Percentiles rank a stretch among this genome's conserved stretches.
phyloP scores from a whole-genome alignment of 129 eudicot species.

The Apium graveolens region DNA sequence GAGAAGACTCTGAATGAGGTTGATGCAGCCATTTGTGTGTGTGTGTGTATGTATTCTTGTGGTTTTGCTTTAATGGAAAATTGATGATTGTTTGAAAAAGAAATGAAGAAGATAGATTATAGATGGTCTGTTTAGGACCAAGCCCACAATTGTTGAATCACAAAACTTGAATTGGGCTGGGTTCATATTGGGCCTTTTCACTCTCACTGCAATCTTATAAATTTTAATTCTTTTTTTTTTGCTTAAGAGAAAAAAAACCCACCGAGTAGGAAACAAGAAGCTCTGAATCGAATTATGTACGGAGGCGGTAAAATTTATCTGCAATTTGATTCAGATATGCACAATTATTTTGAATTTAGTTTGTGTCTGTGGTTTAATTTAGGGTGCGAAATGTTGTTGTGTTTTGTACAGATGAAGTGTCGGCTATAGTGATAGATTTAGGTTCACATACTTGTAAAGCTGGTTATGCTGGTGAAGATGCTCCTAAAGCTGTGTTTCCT shows the following conservation, averaged over 20 bases:
- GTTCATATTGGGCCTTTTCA: neutral
- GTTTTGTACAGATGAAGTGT: slow-evolving; percentile 73
- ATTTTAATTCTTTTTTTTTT: no score
- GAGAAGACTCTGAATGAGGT: slow-evolving; percentile 35
- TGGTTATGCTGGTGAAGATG: slow-evolving; percentile 98
- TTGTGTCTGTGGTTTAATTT: neutral
- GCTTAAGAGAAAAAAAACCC: no score
- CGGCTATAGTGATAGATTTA: slow-evolving; percentile 89
- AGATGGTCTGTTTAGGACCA: neutral
- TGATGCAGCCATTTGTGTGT: slow-evolving; percentile 37
- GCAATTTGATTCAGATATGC: neutral
- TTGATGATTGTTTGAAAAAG: neutral
- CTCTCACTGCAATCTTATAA: no score
- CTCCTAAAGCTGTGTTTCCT: slow-evolving; percentile 91
- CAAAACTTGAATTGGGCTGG: neutral
- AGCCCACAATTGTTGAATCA: neutral
- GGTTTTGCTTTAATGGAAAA: neutral
- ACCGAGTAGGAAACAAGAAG: neutral
- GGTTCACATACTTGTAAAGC: slow-evolving; percentile 98
- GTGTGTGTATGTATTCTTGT: neutral
- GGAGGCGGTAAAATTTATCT: slow-evolving; percentile 9
- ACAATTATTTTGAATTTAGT: neutral
- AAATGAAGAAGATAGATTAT: neutral
- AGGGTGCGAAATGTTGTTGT: neutral
- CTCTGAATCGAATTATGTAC: neutral